phyloP scores from a whole-genome alignment of 768 basidiomycete species.

The Chiua virens region DNA sequence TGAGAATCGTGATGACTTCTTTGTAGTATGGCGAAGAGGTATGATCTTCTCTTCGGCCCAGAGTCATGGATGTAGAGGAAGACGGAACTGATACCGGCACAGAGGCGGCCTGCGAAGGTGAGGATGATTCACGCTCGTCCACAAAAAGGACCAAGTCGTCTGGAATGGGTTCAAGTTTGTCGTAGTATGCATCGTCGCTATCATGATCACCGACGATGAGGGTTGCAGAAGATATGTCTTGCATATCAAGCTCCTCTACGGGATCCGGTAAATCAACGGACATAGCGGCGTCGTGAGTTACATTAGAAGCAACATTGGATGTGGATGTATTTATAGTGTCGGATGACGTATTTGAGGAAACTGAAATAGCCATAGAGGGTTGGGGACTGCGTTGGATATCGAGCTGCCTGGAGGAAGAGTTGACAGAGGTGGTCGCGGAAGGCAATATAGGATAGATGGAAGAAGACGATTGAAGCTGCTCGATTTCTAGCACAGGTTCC shows the following conservation, averaged over 20 bases:
- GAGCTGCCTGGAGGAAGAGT: not conserved
- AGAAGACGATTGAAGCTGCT: not conserved
- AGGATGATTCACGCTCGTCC: constrained; percentile 7
- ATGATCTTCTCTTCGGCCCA: constrained; percentile 25
- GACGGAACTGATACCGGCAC: constrained; percentile 4
- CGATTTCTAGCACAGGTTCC: constrained; percentile 2
- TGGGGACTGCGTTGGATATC: constrained; percentile 12
- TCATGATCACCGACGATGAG: constrained; percentile 30
- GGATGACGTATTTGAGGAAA: constrained; percentile 14
- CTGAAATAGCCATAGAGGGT: constrained; percentile 15
- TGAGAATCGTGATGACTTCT: constrained; percentile 33
- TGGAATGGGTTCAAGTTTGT: constrained; percentile 37
- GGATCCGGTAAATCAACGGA: constrained; percentile 7
- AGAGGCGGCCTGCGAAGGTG: constrained; percentile 7
- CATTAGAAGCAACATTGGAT: not conserved
- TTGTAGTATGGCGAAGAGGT: constrained; percentile 32
- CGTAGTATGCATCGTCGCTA: constrained; percentile 52
- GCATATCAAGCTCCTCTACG: constrained; percentile 23
- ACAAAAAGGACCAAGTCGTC: constrained; percentile 16
- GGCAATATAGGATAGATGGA: constrained; percentile 3
- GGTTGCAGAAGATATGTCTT: constrained; percentile 13
- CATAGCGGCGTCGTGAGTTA: constrained; percentile 1
- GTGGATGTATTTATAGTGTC: not conserved
- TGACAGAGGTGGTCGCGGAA: not conserved
- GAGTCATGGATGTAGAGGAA: constrained; percentile 3